phyloP scores from a whole-genome alignment of 2,329 filamentous ascomycete genomes.

The Claviceps fusiformis region DNA sequence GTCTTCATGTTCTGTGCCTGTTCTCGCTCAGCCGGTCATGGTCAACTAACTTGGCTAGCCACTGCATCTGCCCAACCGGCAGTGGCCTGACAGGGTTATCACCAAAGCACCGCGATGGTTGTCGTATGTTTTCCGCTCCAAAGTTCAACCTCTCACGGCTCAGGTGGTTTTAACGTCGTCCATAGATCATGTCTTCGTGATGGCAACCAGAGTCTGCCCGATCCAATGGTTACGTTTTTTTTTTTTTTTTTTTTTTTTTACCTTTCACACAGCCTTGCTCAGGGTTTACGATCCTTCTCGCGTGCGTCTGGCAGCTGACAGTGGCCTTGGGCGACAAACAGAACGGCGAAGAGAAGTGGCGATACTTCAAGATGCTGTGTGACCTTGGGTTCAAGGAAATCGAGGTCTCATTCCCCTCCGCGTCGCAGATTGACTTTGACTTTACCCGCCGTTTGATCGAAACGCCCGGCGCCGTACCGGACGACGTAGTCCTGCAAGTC shows the following conservation, averaged over 20 bases:
- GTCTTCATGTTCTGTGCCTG: not conserved
- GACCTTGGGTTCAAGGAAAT: conserved; percentile 96
- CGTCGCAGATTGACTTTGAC: conserved; percentile 90
- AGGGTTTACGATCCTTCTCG: not conserved
- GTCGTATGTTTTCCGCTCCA: conserved; percentile 3
- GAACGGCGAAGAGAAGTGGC: conserved; percentile 91
- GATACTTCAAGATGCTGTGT: conserved; percentile 87
- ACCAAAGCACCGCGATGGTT: conserved; percentile 84
- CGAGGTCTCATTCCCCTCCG: conserved; percentile 88
- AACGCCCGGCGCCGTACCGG: conserved; percentile 68
- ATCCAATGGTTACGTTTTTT: no score
- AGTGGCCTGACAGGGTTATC: conserved; percentile 76
- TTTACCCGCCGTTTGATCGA: conserved; percentile 80
- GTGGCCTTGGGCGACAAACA: conserved; percentile 21
- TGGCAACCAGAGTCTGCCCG: conserved; percentile 84
- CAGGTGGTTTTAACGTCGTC: not conserved
- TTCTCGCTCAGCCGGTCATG: not conserved
- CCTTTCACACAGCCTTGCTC: no score
- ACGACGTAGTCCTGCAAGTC: conserved; percentile 86
- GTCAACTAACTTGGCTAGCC: not conserved
- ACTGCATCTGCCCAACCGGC: conserved; percentile 44
- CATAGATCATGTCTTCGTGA: conserved; percentile 39
- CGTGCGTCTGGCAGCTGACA: not conserved
- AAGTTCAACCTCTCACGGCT: not conserved
- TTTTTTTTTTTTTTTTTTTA: conserved; percentile 27